These are phyloP conservation scores for Trametes elegans DNA, from an alignment of 768 basidiomycete species.

Conservation along the genomic window DNA sequence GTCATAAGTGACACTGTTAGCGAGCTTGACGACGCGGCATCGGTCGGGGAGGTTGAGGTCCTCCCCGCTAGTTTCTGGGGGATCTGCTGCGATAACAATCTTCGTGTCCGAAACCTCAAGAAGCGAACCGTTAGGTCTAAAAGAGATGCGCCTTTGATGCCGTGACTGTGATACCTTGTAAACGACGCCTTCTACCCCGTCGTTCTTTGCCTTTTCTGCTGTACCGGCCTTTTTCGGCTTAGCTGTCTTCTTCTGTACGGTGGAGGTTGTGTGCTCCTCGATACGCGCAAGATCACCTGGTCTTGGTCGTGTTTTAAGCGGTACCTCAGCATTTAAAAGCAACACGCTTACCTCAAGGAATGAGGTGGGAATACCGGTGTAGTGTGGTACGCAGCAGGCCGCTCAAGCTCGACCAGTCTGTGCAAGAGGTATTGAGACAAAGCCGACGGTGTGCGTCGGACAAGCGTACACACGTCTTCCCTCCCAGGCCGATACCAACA, in stretches of 20 bases:
- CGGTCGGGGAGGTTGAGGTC: slow-evolving; percentile 83
- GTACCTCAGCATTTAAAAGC: no score
- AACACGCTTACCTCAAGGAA: slow-evolving; percentile 60
- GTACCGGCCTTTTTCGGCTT: slow-evolving; percentile 45
- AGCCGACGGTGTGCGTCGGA: neutral
- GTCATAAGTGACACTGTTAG: slow-evolving; percentile 91
- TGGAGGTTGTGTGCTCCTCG: slow-evolving; percentile 59
- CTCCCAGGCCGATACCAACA: slow-evolving; percentile 85
- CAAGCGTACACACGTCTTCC: slow-evolving; percentile 68
- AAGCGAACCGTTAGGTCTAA: neutral
- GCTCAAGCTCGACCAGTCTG: slow-evolving; percentile 84
- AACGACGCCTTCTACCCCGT: slow-evolving; percentile 73
- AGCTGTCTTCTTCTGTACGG: slow-evolving; percentile 38
- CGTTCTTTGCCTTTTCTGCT: slow-evolving; percentile 34
- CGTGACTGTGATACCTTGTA: slow-evolving; percentile 59
- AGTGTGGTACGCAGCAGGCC: slow-evolving; percentile 77
- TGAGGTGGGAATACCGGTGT: slow-evolving; percentile 79
- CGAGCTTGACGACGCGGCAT: slow-evolving; percentile 82
- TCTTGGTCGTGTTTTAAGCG: slow-evolving; percentile 36
- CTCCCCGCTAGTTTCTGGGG: slow-evolving; percentile 53
- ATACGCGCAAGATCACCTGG: slow-evolving; percentile 89
- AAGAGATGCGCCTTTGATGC: neutral
- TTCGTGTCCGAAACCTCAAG: slow-evolving; percentile 73
- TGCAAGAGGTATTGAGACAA: slow-evolving; percentile 32
- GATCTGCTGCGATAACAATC: slow-evolving; percentile 77